Conservation (phyloP, 2,329 filamentous ascomycete species). For the Pseudopithomyces maydicus region DNA sequence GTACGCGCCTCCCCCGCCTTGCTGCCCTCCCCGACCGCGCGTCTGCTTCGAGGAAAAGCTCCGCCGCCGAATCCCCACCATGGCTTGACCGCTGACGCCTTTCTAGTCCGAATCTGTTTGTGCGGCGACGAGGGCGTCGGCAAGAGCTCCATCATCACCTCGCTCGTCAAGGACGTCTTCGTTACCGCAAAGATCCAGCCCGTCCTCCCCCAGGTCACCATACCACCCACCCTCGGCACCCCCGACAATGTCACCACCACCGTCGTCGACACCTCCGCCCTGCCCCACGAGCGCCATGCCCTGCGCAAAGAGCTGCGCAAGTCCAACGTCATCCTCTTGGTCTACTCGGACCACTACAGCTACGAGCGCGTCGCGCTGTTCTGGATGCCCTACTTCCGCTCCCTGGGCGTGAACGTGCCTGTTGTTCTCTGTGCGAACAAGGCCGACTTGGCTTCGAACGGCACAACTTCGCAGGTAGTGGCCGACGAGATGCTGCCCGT, state of each 20-base stretch:
- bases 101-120: slow-evolving; percentile 84
- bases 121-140: slow-evolving; percentile 84
- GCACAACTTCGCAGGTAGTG: slow-evolving; percentile 80
- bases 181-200: slow-evolving; percentile 94
- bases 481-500: slow-evolving; percentile 98
- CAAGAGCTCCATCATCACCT: slow-evolving; percentile 72
- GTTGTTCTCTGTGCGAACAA: slow-evolving; percentile 98
- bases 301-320: slow-evolving; percentile 94
- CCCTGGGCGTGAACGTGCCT: slow-evolving; percentile 96
- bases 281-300: slow-evolving; percentile 88
- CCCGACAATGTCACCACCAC: slow-evolving; percentile 97
- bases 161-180: slow-evolving; percentile 96
- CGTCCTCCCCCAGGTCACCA: slow-evolving; percentile 91
- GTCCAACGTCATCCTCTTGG: slow-evolving; percentile 93
- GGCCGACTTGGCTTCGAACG: slow-evolving; percentile 80
- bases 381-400: slow-evolving; percentile 98
- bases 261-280: slow-evolving; percentile 94
- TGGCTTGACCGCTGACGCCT: background rate
- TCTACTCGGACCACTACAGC: slow-evolving; percentile 98
- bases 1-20: background rate
- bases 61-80: background rate
- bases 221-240: slow-evolving; percentile 89
- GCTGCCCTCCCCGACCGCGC: background rate
- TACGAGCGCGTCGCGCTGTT: slow-evolving; percentile 96
- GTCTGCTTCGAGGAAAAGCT: background rate